Evolutionary conservation across 177 flowering plant species (phyloP), one percentile per base, ranked within the genome.

Genomic region (Telopea speciosissima): DNA sequence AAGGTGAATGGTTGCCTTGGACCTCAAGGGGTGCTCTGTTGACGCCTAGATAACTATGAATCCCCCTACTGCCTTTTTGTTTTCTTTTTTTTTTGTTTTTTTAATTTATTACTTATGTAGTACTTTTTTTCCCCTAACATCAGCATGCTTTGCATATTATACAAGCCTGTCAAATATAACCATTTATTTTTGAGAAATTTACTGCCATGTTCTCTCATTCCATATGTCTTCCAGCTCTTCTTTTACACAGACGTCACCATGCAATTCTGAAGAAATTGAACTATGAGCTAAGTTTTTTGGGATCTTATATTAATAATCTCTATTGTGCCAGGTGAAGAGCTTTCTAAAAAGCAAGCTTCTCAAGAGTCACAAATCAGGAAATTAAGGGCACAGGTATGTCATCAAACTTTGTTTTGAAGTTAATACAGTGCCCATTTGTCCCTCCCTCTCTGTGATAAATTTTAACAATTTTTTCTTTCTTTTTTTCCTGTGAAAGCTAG

Each of bases 321-420:
- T n/a, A 80, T 19, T 68, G 61, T 72, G 40, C 24, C 85, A 96
- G 99, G 99, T 58, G 99, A 96, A 77, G 93, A 91, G 79, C 97
- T 96, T 77, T 96, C 99, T 8, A 96, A 90, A 78, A 96, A 93
- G 84, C 99, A 96, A 87, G 99, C 99, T 85, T 86, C 92, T 75
- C 99, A 96, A 84, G 99, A 96, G 85, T 75, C 90, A 72, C 81
- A 74, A 17, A 96, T 96, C 45, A 84, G 99, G 79, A 96, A 96
- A 82, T 68, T 96, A 77, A 83, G 99, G 82, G 98, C 99, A 76
- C 99, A 96, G 95, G 99, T 95, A 71, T 68, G 66, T 66, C 16
- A 54, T 66, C 25, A 62, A 36, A 3, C 40, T 36, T 36, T 36
- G 40, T 76, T 71, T 36, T n/a, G 52, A 66, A 67, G 25, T 25